Base-by-base conservation (phyloP, 2,329 filamentous ascomycete species). In the Uncinocarpus reesii region DNA sequence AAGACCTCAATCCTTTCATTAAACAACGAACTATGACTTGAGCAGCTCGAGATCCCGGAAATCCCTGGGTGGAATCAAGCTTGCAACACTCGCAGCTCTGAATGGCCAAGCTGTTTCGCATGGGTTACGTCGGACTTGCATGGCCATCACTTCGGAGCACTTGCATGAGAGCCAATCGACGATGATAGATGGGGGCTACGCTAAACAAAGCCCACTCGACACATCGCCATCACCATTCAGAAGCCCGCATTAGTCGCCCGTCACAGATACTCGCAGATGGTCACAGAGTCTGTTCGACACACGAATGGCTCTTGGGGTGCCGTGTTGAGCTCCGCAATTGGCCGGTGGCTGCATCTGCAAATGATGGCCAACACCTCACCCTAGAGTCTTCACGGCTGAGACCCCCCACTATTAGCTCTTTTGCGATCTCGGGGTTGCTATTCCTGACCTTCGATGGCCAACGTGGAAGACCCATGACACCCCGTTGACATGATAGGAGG, bases 121-220 rank as follows among this genome's bases (percentile, higher is more conserved):
- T 21, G 45, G 45, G 45, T 47, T 47, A 32, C 26, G 36, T 36
- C 34, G 35, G 26, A 26, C 37, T 32, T 47, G 34, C 32, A 40
- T 28, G 34, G 23, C 16, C 44, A 13, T 47, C 35, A 47, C 45
- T 7, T 32, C 40, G 11, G 16, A 8, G 16, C 16, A 32, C 24
- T 21, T 41, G 35, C 36, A 41, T 41, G 36, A 41, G 26, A 41
- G 35, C 45, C 45, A 47, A 47, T 47, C 26, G 43, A 37, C 23
- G 13, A 18, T 21, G 20, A 23, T 8, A 4, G 35, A 18, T 8
- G 3, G 11, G 7, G 35, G 20, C 24, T 5, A 41, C 45, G 45
- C 45, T 47, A 47, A 41, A 41, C 24, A 26, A 26, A 45, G 20
- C 26, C 45, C 37, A 41, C 28, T 34, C 18, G 45, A 38, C 32